Evolutionary conservation across 2,329 filamentous ascomycete genomes (phyloP).

Genomic region (Botryotinia narcissicola): DNA sequence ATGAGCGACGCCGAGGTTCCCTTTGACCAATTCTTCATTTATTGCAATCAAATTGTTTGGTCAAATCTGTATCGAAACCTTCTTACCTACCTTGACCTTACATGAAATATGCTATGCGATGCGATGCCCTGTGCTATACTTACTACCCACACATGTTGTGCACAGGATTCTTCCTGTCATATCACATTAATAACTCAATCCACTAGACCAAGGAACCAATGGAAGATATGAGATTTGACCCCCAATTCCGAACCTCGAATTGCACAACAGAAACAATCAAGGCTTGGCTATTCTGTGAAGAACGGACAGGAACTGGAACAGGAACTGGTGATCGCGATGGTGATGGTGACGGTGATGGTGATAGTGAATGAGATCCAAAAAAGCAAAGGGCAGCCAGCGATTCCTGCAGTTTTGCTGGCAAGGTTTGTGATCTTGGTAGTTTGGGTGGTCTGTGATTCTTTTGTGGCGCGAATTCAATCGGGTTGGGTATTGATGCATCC

Average conservation of each 20-base stretch:
- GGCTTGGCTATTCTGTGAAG: background rate
- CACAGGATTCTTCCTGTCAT: background rate
- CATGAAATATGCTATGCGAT: slow-evolving; percentile 13
- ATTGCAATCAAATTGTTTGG: background rate
- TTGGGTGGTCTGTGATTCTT: slow-evolving; percentile 13
- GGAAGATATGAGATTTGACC: background rate
- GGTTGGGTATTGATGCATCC: slow-evolving; percentile 49
- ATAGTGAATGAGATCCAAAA: background rate
- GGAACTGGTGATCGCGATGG: background rate
- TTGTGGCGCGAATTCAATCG: slow-evolving; percentile 29
- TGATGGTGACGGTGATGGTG: background rate
- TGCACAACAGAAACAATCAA: slow-evolving; percentile 5
- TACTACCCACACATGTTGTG: slow-evolving; percentile 10
- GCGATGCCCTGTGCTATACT: background rate
- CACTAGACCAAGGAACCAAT: background rate
- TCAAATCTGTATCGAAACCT: background rate
- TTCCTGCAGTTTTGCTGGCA: slow-evolving; percentile 23
- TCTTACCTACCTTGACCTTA: slow-evolving; percentile 4
- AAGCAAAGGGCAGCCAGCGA: slow-evolving; percentile 31
- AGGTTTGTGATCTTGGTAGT: slow-evolving; percentile 14
- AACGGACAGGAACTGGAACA: background rate
- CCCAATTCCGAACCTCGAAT: background rate
- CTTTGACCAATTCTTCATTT: slow-evolving; percentile 3
- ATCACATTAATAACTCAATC: background rate
- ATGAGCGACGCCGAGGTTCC: slow-evolving; percentile 13